Conservation (phyloP, 306 rosid species). For the Sesbania bispinosa region DNA sequence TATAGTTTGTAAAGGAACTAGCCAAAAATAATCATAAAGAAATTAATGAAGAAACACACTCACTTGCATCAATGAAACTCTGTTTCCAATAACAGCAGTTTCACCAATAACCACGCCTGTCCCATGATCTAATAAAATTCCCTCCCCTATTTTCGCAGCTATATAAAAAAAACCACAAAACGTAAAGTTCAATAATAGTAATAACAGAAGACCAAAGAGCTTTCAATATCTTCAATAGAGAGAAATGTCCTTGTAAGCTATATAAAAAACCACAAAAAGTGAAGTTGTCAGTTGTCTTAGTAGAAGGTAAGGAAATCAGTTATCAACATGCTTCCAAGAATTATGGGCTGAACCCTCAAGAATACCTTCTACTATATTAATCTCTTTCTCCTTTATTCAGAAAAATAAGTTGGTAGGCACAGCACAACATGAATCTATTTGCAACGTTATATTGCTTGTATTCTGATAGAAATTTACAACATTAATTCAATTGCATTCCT, state of each 20-base stretch:
- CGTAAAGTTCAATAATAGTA: slow-evolving; percentile 23
- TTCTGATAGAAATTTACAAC: slow-evolving; percentile 1
- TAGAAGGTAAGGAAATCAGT: neutral
- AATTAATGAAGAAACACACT: slow-evolving; percentile 33
- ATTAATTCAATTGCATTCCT: neutral
- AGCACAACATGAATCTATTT: slow-evolving; percentile 9
- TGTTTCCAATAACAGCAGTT: slow-evolving; percentile 86
- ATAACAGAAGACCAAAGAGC: slow-evolving; percentile 23
- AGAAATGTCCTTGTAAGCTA: slow-evolving; percentile 19
- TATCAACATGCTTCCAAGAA: slow-evolving; percentile 1
- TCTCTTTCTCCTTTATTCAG: slow-evolving; percentile 5
- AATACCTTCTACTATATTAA: neutral
- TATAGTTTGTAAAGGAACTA: neutral
- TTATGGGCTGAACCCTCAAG: neutral
- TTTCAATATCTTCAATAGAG: slow-evolving; percentile 13
- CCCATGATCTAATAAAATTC: slow-evolving; percentile 90
- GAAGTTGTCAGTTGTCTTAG: neutral
- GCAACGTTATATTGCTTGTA: slow-evolving; percentile 4
- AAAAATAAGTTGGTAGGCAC: slow-evolving; percentile 5
- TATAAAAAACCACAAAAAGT: no score
- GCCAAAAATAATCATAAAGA: slow-evolving; percentile 1
- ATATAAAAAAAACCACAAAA: slow-evolving; percentile 11
- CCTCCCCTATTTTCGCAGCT: slow-evolving; percentile 97
- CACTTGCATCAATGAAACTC: slow-evolving; percentile 97
- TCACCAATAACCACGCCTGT: slow-evolving; percentile 98